Evolutionary conservation across 2,329 filamentous ascomycete genomes (phyloP).

Genomic region (Epichloe gansuensis): DNA sequence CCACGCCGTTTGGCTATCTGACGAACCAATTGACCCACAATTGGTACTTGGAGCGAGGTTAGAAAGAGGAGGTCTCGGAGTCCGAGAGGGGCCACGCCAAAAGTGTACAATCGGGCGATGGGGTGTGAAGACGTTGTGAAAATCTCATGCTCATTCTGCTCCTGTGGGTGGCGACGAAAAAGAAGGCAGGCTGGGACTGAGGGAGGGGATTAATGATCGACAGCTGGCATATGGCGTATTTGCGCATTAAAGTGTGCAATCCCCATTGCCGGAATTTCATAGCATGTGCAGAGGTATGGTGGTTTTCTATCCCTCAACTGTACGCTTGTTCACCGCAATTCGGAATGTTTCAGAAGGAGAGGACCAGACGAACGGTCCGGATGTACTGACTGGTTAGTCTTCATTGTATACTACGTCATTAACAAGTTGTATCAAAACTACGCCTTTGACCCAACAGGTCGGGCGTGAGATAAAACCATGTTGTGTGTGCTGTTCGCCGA

Average conservation of each 20-base stretch:
- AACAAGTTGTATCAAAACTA: not conserved
- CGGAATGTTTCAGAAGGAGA: not conserved
- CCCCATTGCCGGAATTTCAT: not conserved
- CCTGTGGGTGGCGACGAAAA: not conserved
- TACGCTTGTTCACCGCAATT: not conserved
- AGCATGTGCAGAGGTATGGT: not conserved
- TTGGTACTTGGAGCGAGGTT: slow-evolving; percentile 84
- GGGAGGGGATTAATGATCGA: not conserved
- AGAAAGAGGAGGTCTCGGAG: slow-evolving; percentile 14
- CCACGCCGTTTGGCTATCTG: slow-evolving; percentile 62
- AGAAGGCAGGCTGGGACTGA: too few species aligned
- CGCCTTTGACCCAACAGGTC: not conserved
- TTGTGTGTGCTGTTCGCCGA: too few species aligned
- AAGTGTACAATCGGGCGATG: not conserved
- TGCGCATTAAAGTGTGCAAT: not conserved
- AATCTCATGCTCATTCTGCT: not conserved
- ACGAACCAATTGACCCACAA: slow-evolving; percentile 77
- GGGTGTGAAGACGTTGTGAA: not conserved
- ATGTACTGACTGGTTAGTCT: not conserved
- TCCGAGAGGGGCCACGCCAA: too few species aligned
- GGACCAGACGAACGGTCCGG: too few species aligned
- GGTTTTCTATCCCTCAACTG: not conserved
- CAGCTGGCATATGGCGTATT: not conserved
- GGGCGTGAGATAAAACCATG: too few species aligned
- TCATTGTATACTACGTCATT: not conserved